Evolutionary conservation across 169 alveolate species (phyloP).

Genomic region (Eimeria sp.): DNA sequence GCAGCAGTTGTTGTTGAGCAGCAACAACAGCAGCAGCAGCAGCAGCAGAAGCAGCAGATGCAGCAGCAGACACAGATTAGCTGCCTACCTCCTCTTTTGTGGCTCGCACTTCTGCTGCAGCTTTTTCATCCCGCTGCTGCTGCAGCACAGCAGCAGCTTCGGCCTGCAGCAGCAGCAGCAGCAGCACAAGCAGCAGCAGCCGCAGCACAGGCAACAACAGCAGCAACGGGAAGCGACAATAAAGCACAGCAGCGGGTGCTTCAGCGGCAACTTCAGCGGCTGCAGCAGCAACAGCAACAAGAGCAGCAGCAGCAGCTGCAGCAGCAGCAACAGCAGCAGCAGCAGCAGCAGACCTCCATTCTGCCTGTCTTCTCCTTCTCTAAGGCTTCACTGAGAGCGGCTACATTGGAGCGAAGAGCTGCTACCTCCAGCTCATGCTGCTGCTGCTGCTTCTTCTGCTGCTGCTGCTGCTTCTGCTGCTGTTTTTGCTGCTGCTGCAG

Average conservation of each 20-base stretch:
- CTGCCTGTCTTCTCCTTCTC: conserved; percentile 11
- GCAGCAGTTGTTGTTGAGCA: background rate
- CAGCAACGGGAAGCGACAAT: background rate
- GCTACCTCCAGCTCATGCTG: conserved; percentile 17
- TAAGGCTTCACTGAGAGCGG: conserved; percentile 9
- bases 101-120: conserved; percentile 49
- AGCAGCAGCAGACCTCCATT: conserved; percentile 46
- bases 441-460: conserved; percentile 51
- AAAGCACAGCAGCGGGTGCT: background rate
- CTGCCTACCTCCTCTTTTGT: conserved; percentile 56
- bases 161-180: conserved; percentile 60
- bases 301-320: conserved; percentile 17
- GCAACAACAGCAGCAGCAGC: too few relatives aligned
- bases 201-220: conserved; percentile 5
- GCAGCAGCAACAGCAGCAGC: conserved; percentile 27
- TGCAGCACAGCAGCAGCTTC: conserved; percentile 64
- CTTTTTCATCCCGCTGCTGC: conserved; percentile 29
- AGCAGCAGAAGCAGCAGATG: background rate
- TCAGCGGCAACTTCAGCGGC: conserved; percentile 11
- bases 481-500: conserved; percentile 50
- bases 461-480: conserved; percentile 42
- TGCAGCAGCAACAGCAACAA: background rate
- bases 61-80: background rate
- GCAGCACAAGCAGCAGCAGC: conserved; percentile 9
- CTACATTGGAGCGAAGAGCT: conserved; percentile 43